Conservation (phyloP, 129 eudicot species). For the Solidago caesia region DNA sequence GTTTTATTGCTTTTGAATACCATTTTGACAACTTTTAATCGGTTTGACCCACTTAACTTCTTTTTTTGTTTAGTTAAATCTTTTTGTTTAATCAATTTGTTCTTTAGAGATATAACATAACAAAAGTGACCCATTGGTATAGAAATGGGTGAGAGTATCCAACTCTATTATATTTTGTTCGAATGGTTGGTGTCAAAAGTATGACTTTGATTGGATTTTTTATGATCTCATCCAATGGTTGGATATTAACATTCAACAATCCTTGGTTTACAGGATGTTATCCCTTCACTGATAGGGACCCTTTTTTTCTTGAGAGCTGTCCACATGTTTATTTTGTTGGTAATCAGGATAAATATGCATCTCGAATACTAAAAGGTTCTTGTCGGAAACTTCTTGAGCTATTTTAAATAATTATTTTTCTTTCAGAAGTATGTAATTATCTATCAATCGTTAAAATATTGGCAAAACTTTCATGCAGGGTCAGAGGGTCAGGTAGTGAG, state of each 20-base stretch:
- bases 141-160: no score
- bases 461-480: constrained; percentile 45
- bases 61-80: no score
- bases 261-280: constrained; percentile 69
- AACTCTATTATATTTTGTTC: no score
- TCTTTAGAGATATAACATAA: no score
- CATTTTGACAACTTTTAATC: no score
- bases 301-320: constrained; percentile 80
- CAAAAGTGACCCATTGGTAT: neutral
- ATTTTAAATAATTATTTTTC: neutral
- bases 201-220: neutral
- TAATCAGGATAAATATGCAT: constrained; percentile 71
- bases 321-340: constrained; percentile 97
- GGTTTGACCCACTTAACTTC: no score
- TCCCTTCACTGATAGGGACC: constrained; percentile 95
- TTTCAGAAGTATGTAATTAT: neutral
- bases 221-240: neutral
- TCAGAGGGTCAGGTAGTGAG: constrained; percentile 85
- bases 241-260: neutral
- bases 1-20: no score
- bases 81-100: no score
- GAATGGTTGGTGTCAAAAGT: neutral
- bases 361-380: constrained; percentile 59
- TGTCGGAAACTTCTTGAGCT: neutral
- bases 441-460: neutral